Evolutionary conservation across 306 rosid species (phyloP), one percentile per base, ranked within the genome.

Genomic region (Quercus agrifolia): DNA sequence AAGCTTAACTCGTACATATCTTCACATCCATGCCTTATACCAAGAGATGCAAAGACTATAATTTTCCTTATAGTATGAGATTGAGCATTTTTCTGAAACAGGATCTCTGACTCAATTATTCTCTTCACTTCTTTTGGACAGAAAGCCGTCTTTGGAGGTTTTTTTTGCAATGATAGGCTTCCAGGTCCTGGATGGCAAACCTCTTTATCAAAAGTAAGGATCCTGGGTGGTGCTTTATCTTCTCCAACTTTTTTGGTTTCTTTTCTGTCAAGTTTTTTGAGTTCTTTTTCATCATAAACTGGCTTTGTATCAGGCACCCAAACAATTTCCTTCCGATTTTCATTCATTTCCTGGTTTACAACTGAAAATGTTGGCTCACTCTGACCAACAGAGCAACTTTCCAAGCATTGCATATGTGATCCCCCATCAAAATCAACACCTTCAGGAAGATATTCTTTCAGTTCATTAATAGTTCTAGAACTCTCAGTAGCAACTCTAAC

Each of bases 61-160:
- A 94, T 89, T 86, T 94, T 94, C 87, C 97, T 92, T 74, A 85
- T 70, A 21, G 98, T 94, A 83, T 94, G 98, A 19, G 91, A 87
- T 63, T 90, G 96, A 71, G 92, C 98, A 82, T 92, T 89, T 67
- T 80, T 88, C 73, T 83, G 83, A 51, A 52, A 35, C 64, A 94
- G 87, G 56, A 78, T 77, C 76, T 89, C 92, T 3, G 85, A 90
- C 67, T 85, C 92, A 70, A 90, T 85, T 44, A 94, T 87, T 64
- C 87, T 85, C 86, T 88, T 90, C 74, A 92, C 93, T 87, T 94
- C 98, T 87, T 87, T 89, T 10, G 97, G 96, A 74, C 98, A 92
- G 85, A 94, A 92, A 54, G 94, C 94, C 55, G 89, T 84, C 81
- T 92, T 94, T 62, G 70, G 85, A 85, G 92, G 84, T 75, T 92